phyloP scores from a whole-genome alignment of 139 green algal species.

The Trebouxia sp. region DNA sequence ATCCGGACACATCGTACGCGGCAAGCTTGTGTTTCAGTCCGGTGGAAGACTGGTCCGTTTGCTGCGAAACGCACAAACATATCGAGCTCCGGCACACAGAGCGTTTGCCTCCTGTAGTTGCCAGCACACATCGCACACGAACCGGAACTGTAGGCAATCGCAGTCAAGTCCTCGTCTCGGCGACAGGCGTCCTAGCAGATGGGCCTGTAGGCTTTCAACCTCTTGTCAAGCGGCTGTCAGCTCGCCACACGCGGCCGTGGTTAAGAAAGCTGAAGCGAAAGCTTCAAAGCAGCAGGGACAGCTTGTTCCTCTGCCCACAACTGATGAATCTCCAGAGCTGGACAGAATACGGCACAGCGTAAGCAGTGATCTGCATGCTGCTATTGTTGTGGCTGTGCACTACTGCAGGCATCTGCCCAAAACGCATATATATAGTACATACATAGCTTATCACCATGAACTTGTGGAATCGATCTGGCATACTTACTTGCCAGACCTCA shows the following conservation, averaged over 20 bases:
- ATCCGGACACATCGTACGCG: neutral
- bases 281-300: slow-evolving; percentile 1
- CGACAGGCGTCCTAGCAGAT: neutral
- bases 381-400: neutral
- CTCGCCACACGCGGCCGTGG: slow-evolving; percentile 1
- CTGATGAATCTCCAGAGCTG: slow-evolving; percentile 76
- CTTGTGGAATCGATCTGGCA: too few species aligned
- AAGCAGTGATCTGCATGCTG: slow-evolving; percentile 30
- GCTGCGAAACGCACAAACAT: neutral
- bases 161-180: neutral
- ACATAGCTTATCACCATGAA: neutral
- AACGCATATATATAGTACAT: neutral
- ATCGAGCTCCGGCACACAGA: neutral
- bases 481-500: neutral
- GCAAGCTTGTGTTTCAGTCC: neutral
- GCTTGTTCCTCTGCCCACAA: slow-evolving; percentile 58
- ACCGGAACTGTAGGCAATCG: too few species aligned
- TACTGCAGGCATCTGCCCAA: neutral
- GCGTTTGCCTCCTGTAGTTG: neutral
- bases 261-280: neutral
- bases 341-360: slow-evolving; percentile 88
- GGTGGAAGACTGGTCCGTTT: neutral
- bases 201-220: neutral
- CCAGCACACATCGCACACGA: neutral
- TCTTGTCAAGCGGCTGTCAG: slow-evolving; percentile 1